Evolutionary conservation across 1,139 yeast species (phyloP).

Genomic region (Hansenula sp.): DNA sequence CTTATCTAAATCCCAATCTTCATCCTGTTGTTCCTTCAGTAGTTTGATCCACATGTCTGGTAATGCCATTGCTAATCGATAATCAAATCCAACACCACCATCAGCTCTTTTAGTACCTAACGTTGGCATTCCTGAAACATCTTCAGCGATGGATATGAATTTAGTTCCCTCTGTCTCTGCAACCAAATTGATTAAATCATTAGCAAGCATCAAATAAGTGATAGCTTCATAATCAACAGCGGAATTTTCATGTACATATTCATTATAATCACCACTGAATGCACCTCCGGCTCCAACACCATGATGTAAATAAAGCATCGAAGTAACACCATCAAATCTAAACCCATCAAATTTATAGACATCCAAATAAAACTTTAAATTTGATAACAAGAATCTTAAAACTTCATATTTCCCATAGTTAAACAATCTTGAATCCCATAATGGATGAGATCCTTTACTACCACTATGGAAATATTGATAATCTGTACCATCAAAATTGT

Average conservation of each 20-base stretch:
- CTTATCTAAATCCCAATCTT: conserved; percentile 85
- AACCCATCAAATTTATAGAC: conserved; percentile 91
- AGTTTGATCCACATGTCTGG: conserved; percentile 99
- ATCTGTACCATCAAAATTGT: conserved; percentile 93
- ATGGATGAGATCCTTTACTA: conserved; percentile 76
- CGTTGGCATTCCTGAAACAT: conserved; percentile 97
- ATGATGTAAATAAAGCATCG: conserved; percentile 89
- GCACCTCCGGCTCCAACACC: conserved; percentile 82
- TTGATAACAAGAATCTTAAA: conserved; percentile 80
- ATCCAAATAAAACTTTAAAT: conserved; percentile 79
- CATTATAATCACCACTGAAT: conserved; percentile 90
- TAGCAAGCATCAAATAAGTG: conserved; percentile 84
- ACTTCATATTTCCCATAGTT: conserved; percentile 92
- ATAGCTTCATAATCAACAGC: conserved; percentile 85
- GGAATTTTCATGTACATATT: conserved; percentile 75
- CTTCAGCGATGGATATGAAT: conserved; percentile 88
- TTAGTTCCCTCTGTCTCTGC: conserved; percentile 39
- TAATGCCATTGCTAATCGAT: conserved; percentile 92
- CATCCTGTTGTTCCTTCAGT: conserved; percentile 78
- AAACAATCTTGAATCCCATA: conserved; percentile 94
- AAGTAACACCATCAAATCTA: conserved; percentile 94
- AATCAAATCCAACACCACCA: conserved; percentile 95
- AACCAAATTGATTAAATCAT: conserved; percentile 61
- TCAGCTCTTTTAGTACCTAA: conserved; percentile 65
- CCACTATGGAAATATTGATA: conserved; percentile 93